A percentile compares a stretch with the other conserved stretches of the same genome.
phyloP scores from a whole-genome alignment of 495 filamentous ascomycete species.

The Staphylotrichum longicolle region DNA sequence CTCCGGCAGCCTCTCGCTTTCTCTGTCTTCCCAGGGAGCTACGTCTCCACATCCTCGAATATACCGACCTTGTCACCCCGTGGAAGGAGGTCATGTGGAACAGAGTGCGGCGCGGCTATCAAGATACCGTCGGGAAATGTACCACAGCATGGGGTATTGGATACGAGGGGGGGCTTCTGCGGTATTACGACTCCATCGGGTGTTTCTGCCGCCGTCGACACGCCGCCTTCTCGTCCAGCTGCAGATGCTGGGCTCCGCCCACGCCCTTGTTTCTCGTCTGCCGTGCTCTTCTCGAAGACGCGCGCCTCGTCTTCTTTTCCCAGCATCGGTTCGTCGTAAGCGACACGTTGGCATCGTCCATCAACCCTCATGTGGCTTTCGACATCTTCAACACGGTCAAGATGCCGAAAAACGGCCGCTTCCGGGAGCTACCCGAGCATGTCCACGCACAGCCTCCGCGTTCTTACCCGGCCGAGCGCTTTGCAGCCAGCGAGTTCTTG shows the following conservation, averaged over 20 bases:
- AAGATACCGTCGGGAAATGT: background rate
- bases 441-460: background rate
- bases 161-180: background rate
- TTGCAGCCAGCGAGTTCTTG: slow-evolving; percentile 8
- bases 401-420: background rate
- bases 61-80: slow-evolving; percentile 7
- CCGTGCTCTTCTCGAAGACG: background rate
- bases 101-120: background rate
- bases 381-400: background rate
- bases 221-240: slow-evolving; percentile 6
- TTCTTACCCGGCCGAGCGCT: slow-evolving; percentile 5
- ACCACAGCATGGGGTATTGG: background rate
- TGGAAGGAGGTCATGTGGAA: slow-evolving; percentile 11
- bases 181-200: background rate
- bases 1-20: background rate
- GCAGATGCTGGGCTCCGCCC: slow-evolving; percentile 9
- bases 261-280: slow-evolving; percentile 14
- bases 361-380: background rate
- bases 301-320: slow-evolving; percentile 5
- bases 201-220: slow-evolving; percentile 10
- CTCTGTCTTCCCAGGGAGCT: slow-evolving; percentile 6
- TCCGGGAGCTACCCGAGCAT: background rate
- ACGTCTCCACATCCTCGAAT: slow-evolving; percentile 1
- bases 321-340: slow-evolving; percentile 2
- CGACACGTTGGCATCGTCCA: background rate